These are phyloP conservation scores for Porodaedalea pini DNA, from an alignment of 1,284 basidiomycete genomes.

Conservation along the genomic window DNA sequence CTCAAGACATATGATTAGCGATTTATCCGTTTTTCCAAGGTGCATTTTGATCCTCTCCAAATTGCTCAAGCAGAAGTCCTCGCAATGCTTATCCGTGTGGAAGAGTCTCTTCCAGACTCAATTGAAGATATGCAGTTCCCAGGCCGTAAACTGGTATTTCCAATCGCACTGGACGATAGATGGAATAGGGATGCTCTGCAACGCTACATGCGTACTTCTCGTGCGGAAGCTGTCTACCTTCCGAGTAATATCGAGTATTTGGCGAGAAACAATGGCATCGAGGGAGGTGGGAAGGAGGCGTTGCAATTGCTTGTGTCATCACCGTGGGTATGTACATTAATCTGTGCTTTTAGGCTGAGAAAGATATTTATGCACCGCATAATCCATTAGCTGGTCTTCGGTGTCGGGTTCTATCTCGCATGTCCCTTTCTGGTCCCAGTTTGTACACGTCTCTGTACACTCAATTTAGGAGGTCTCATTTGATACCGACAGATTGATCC, in stretches of 20 bases:
- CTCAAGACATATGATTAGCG: neutral
- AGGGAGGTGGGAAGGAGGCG: constrained; percentile 44
- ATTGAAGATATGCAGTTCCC: constrained; percentile 44
- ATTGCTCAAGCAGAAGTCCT: constrained; percentile 43
- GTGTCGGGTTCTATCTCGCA: constrained; percentile 59
- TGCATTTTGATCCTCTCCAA: constrained; percentile 45
- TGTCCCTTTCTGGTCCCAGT: constrained; percentile 61
- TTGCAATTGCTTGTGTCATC: constrained; percentile 43
- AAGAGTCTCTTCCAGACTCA: constrained; percentile 38
- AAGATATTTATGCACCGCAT: neutral
- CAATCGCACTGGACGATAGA: constrained; percentile 60
- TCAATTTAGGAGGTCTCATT: neutral
- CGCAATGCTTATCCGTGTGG: constrained; percentile 35
- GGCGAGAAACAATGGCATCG: constrained; percentile 58
- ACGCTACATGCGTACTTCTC: constrained; percentile 52
- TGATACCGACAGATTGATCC: constrained; percentile 50
- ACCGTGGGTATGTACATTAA: constrained; percentile 41
- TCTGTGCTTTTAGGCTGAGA: neutral
- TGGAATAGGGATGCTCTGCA: constrained; percentile 54
- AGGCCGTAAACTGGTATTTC: constrained; percentile 54
- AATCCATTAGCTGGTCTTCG: constrained; percentile 47
- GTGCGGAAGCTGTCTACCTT: constrained; percentile 61
- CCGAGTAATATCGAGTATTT: constrained; percentile 69
- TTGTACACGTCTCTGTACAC: constrained; percentile 23
- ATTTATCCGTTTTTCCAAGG: constrained; percentile 32